Base-by-base conservation (phyloP, 371 early-diverging fungal genomes). In the Mortierella sp. region DNA sequence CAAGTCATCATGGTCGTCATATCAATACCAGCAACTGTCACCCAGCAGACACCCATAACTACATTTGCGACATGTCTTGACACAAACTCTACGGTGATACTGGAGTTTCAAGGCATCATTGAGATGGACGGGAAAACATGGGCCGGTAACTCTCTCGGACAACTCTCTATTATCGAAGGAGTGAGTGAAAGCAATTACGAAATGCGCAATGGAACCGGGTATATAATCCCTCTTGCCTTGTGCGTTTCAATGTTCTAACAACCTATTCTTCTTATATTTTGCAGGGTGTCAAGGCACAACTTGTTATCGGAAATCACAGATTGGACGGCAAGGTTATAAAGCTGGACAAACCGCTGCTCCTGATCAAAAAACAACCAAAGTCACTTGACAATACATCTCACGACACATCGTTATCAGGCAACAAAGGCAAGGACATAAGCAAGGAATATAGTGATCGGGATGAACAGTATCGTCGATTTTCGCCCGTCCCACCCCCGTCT, bases 231-330 rank as follows among this genome's bases (percentile, higher is more conserved):
- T n/a, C n/a, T n/a, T n/a, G n/a, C n/a, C n/a, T n/a, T n/a, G n/a
- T n/a, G n/a, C n/a, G n/a, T n/a, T n/a, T n/a, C n/a, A n/a, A n/a
- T n/a, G 32, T n/a, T 1, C 32, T 32, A 30, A 26, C 49, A 14
- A 9, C 39, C 11, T 17, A 39, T 3, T 44, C 2, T 44, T 1
- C 17, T n/a, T 17, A 21, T 26, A 43, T 48, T n/a, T 12, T 23
- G 23, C 50, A 75, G 75, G 64, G 61, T 6, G 49, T 42, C 42
- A 76, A 76, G 34, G 76, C 76, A 43, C 69, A 69, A 37, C 44
- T 76, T 1, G 61, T 76, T 11, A 64, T 76, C 19, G 76, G 76
- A 27, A 76, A 76, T 41, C 76, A 76, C 52, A 64, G 76, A 4
- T 39, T 76, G 9, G 76, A 76, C 8, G 76, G 76, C 50, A 76